Evolutionary conservation across 2,329 filamentous ascomycete genomes (phyloP), one percentile per base, ranked within the genome.

Genomic region (Botrytis pseudocinerea): DNA sequence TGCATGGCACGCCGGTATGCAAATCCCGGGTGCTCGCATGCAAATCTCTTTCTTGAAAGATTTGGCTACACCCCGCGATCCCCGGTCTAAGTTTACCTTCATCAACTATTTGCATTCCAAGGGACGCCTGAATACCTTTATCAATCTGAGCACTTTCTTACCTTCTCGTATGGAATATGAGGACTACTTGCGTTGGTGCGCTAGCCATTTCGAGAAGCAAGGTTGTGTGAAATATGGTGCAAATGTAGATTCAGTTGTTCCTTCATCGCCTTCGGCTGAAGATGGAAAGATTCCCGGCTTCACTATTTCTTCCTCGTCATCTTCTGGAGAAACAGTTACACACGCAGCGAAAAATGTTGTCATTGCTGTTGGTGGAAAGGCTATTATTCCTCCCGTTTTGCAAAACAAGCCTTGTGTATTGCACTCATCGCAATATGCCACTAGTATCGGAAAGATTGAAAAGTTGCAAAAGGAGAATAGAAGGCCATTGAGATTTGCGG

Each of bases 31-130:
- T 8, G 93, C 95, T 70, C 94, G 92, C 84, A 98, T 98, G 95
- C 95, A 98, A 82, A 98, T 98, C 78, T 97, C 93, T 16, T 98
- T 97, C 85, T 88, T 98, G 84, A 98, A 98, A 84, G 95, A 98
- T 81, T 89, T 98, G 82, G 95, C 95, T 5, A 96, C 93, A 5
- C 86, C 97, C 77, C 89, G 95, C 73, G 91, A 98, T 81, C 95
- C 95, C 12, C 89, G 92, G 76, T 97, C 93, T 77, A 88, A 94
- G 79, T 98, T 98, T 83, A 98, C 95, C 22, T 98, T 98, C 83
- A 85, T 97, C 80, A 98, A 98, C 83, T 98, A 98, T 82, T 88
- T 98, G 20, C 92, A 97, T 84, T 84, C 88, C 78, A 92, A 97
- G 78, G 87, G 87, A 72, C 88, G 95, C n/a, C 87, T 98, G 57